These are phyloP conservation scores for Talinum fruticosum DNA, from an alignment of 148 eudicot species.

Conservation along the genomic window DNA sequence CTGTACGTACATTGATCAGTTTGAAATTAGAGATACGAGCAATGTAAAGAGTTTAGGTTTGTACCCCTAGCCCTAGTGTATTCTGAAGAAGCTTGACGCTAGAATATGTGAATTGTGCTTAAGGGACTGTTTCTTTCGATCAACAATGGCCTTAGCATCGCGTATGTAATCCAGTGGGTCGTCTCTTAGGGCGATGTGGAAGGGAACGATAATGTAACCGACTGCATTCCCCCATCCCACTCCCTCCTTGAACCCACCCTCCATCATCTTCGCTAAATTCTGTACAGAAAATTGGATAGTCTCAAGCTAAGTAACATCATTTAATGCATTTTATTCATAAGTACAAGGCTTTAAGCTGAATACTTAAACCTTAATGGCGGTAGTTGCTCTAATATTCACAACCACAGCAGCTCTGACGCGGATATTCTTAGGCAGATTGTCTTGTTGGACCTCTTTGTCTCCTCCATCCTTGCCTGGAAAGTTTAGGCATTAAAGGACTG, in stretches of 20 bases:
- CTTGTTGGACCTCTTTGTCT: constrained; percentile 10
- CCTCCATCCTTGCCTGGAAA: constrained; percentile 11
- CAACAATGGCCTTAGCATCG: constrained; percentile 51
- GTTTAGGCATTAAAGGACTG: too few relatives aligned
- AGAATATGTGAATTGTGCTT: constrained; percentile 31
- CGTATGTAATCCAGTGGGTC: too few relatives aligned
- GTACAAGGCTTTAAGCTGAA: not conserved
- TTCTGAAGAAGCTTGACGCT: constrained; percentile 20
- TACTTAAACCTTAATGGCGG: constrained; percentile 40
- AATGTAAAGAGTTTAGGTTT: not conserved
- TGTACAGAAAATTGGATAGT: constrained; percentile 7
- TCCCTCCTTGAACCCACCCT: constrained; percentile 25
- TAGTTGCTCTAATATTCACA: constrained; percentile 49
- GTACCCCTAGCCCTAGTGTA: constrained; percentile 43
- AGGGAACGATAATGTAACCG: constrained; percentile 51
- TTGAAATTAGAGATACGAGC: not conserved
- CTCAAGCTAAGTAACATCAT: not conserved
- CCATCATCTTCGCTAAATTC: constrained; percentile 56
- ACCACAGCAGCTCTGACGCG: constrained; percentile 46
- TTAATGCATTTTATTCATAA: too few relatives aligned
- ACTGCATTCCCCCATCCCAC: constrained; percentile 56
- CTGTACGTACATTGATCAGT: too few relatives aligned
- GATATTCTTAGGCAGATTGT: constrained; percentile 36
- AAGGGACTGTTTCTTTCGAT: constrained; percentile 54
- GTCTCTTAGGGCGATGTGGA: constrained; percentile 37